Conservation (phyloP, 192 early-diverging fungal species). For the Backusella mclennaniae region DNA sequence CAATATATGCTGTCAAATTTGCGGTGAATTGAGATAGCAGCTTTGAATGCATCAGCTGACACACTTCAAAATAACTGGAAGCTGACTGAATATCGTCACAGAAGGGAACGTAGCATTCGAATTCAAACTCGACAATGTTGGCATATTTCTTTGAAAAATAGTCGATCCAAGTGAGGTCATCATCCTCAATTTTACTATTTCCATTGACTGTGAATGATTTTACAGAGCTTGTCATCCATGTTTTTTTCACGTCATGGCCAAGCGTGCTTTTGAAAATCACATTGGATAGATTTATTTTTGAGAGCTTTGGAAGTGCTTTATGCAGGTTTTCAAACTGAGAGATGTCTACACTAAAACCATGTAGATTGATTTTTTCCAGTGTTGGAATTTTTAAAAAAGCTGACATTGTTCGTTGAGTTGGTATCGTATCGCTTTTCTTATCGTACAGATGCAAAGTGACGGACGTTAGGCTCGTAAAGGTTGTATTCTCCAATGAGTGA, state of each 20-base stretch:
- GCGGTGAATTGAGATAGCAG: neutral
- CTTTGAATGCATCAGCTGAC: neutral
- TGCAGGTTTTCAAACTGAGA: neutral
- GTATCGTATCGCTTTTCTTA: neutral
- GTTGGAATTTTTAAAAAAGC: neutral
- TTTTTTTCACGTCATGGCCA: neutral
- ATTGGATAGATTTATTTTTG: neutral
- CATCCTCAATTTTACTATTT: neutral
- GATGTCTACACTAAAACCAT: neutral
- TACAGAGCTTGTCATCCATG: neutral
- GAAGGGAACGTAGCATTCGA: neutral
- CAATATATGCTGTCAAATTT: neutral
- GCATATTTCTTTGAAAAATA: neutral
- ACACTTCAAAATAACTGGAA: neutral
- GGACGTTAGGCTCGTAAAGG: neutral
- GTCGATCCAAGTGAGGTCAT: neutral
- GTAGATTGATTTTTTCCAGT: neutral
- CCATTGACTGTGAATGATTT: neutral
- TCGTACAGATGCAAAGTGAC: neutral
- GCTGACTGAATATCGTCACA: neutral
- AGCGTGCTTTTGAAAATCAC: neutral
- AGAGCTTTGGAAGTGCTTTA: neutral
- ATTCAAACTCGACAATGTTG: neutral
- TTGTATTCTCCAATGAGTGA: neutral
- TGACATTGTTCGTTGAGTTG: neutral